These are phyloP conservation scores for Alternaria gaisen DNA, from an alignment of 2,329 filamentous ascomycete species.

Conservation along the genomic window DNA sequence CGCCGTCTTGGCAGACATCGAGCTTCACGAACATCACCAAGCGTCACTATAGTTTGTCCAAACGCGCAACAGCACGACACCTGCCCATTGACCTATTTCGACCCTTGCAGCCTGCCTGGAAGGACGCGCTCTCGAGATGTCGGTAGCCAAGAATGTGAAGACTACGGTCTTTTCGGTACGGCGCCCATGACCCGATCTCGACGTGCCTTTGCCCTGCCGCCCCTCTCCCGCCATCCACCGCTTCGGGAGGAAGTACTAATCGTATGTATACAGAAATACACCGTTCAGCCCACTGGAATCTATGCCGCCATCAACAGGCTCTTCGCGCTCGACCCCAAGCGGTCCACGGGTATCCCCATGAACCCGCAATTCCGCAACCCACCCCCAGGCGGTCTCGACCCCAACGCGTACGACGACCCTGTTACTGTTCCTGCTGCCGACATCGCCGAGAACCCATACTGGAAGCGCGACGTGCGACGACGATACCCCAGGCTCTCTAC, in stretches of 20 bases:
- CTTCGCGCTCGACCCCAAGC: constrained; percentile 83
- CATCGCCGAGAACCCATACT: constrained; percentile 92
- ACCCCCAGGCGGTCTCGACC: constrained; percentile 76
- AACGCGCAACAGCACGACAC: constrained; percentile 26
- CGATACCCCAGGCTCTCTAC: constrained; percentile 82
- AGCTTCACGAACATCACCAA: constrained; percentile 38
- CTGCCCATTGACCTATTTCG: constrained; percentile 37
- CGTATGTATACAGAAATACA: constrained; percentile 79
- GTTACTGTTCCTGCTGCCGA: constrained; percentile 85
- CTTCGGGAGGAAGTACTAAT: constrained; percentile 22
- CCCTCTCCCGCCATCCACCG: constrained; percentile 12
- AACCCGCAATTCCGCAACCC: constrained; percentile 94
- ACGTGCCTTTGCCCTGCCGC: constrained; percentile 10
- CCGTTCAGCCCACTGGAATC: constrained; percentile 85
- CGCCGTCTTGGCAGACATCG: constrained; percentile 35
- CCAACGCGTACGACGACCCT: constrained; percentile 78
- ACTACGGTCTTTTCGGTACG: constrained; percentile 43
- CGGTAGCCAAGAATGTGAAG: constrained; percentile 40
- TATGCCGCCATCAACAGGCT: constrained; percentile 84
- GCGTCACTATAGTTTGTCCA: constrained; percentile 29
- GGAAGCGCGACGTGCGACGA: constrained; percentile 90
- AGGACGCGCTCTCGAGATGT: constrained; percentile 37
- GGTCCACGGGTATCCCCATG: constrained; percentile 89
- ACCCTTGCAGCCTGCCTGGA: constrained; percentile 23
- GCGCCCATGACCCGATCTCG: constrained; percentile 9